A percentile compares a stretch with the other conserved stretches of the same genome.
Conservation (phyloP, 495 filamentous ascomycete genomes). For the Oidiodendron maius region DNA sequence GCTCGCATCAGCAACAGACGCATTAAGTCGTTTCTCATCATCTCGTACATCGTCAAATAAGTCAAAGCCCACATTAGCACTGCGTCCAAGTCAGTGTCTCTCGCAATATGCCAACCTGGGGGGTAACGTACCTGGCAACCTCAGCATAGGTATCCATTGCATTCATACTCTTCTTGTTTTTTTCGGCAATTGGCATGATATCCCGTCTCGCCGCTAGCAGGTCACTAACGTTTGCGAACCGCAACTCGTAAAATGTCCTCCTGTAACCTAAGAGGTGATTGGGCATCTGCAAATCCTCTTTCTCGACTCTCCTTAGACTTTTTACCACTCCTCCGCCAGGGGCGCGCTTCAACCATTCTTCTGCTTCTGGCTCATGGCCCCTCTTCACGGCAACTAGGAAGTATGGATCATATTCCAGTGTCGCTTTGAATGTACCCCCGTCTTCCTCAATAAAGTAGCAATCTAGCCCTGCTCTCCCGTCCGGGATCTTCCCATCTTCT, state of each 20-base stretch:
- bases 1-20: slow-evolving; percentile 76
- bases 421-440: slow-evolving; percentile 91
- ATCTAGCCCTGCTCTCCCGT: slow-evolving; percentile 73
- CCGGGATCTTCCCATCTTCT: slow-evolving; percentile 72
- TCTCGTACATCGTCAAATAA: slow-evolving; percentile 89
- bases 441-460: slow-evolving; percentile 97
- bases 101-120: background rate
- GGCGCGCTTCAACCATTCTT: slow-evolving; percentile 86
- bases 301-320: slow-evolving; percentile 67
- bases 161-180: slow-evolving; percentile 90
- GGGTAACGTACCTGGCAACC: slow-evolving; percentile 67
- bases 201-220: slow-evolving; percentile 74
- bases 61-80: slow-evolving; percentile 84
- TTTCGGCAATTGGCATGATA: slow-evolving; percentile 88
- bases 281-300: slow-evolving; percentile 92
- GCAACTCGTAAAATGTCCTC: slow-evolving; percentile 75
- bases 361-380: slow-evolving; percentile 84
- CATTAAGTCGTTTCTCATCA: slow-evolving; percentile 78
- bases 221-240: slow-evolving; percentile 82
- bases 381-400: slow-evolving; percentile 88
- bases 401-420: slow-evolving; percentile 93
- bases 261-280: slow-evolving; percentile 93
- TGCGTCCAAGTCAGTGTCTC: slow-evolving; percentile 34
- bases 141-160: slow-evolving; percentile 98
- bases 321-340: slow-evolving; percentile 83